A percentile compares a stretch with the other conserved stretches of the same genome.
Evolutionary conservation across 495 filamentous ascomycete species (phyloP).

Genomic region (Penicillium argentinense): DNA sequence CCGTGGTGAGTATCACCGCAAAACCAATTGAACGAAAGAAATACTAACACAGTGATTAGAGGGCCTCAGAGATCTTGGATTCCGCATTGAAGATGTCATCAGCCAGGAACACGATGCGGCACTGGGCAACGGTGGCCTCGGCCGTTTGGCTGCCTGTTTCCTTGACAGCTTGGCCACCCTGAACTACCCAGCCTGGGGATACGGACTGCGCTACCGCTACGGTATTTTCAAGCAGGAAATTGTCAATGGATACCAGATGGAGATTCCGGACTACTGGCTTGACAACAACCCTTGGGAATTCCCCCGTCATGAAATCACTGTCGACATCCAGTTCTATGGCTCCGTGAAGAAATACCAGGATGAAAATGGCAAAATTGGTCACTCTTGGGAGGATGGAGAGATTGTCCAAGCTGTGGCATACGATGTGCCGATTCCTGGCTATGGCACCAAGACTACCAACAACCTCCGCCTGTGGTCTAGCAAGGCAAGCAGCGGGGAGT

Average conservation of each 20-base stretch:
- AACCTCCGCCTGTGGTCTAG: conserved; percentile 96
- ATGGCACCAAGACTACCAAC: conserved; percentile 85
- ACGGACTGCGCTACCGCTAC: conserved; percentile 91
- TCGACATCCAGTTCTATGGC: conserved; percentile 96
- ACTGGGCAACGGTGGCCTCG: conserved; percentile 92
- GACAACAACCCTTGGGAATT: conserved; percentile 99
- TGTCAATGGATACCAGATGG: conserved; percentile 93
- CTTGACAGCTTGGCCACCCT: conserved; percentile 92
- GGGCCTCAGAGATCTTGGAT: conserved; percentile 84
- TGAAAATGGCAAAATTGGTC: conserved; percentile 68
- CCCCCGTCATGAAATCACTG: conserved; percentile 87
- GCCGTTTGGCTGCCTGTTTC: conserved; percentile 93
- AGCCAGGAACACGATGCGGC: conserved; percentile 94
- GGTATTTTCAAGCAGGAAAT: conserved; percentile 99
- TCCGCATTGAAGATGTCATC: conserved; percentile 95
- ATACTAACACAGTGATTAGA: conserved; percentile 42
- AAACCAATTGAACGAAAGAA: neutral
- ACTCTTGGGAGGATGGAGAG: conserved; percentile 89
- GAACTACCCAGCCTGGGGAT: conserved; percentile 96
- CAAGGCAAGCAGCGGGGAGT: conserved; percentile 94
- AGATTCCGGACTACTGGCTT: conserved; percentile 98
- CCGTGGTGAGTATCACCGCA: conserved; percentile 50
- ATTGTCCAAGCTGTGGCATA: conserved; percentile 91
- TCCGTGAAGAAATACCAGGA: conserved; percentile 70
- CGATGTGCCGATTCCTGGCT: conserved; percentile 93